Conservation (phyloP, 2,329 filamentous ascomycete genomes). For the Cytospora chrysosperma region DNA sequence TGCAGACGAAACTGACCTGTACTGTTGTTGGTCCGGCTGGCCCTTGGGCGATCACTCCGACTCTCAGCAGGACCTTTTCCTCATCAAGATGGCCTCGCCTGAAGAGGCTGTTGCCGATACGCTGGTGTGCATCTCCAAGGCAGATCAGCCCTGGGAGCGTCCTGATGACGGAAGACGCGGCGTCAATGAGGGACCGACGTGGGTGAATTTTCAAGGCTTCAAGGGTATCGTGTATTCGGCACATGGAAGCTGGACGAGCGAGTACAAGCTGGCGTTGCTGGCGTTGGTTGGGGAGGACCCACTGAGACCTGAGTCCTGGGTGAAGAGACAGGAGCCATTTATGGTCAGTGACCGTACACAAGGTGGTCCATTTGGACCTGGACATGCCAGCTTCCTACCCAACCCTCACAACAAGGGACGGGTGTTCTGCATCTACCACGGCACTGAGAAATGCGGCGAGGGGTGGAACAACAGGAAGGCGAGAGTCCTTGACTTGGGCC, state of each 20-base stretch:
- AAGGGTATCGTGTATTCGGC: constrained; percentile 27
- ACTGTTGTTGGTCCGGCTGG: constrained; percentile 28
- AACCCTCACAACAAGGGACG: constrained; percentile 24
- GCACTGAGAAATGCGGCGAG: constrained; percentile 23
- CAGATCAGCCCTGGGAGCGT: constrained; percentile 26
- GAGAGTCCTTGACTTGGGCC: constrained; percentile 21
- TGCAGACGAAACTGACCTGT: constrained; percentile 21
- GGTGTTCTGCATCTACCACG: constrained; percentile 27
- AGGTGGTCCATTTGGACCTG: constrained; percentile 25
- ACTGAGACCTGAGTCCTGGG: constrained; percentile 21
- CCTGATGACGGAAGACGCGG: constrained; percentile 26
- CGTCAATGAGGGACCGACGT: constrained; percentile 28
- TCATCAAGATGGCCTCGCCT: constrained; percentile 25
- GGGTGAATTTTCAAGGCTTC: constrained; percentile 25
- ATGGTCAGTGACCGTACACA: constrained; percentile 17
- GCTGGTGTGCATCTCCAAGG: constrained; percentile 23
- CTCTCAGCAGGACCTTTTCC: constrained; percentile 27
- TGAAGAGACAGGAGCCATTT: constrained; percentile 19
- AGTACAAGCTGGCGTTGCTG: constrained; percentile 26
- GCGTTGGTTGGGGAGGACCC: constrained; percentile 24
- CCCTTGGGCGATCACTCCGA: constrained; percentile 25
- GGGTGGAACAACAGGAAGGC: constrained; percentile 28
- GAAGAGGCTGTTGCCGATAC: constrained; percentile 24
- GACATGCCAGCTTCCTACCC: constrained; percentile 26
- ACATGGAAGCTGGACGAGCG: constrained; percentile 28